These are phyloP conservation scores for Xylariaceae sp. DNA, from an alignment of 2,329 filamentous ascomycete species.

Conservation along the genomic window DNA sequence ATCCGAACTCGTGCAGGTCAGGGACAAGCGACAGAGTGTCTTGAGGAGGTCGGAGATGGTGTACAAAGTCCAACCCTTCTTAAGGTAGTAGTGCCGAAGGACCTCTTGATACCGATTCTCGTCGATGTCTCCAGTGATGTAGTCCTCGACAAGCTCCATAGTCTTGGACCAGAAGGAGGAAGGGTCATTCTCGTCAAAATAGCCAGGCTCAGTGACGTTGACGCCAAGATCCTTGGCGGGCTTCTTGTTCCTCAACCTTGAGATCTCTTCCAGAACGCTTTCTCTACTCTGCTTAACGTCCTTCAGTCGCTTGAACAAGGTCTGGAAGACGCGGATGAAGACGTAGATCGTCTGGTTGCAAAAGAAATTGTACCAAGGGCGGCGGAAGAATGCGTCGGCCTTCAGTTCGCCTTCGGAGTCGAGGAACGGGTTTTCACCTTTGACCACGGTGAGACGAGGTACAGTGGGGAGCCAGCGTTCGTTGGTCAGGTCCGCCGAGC, in stretches of 20 bases:
- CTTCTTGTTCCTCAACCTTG: constrained; percentile 65
- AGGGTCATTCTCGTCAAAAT: constrained; percentile 59
- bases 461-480: constrained; percentile 58
- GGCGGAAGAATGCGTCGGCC: constrained; percentile 72
- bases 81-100: constrained; percentile 83
- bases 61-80: constrained; percentile 88
- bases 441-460: constrained; percentile 47
- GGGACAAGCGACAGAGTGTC: constrained; percentile 70
- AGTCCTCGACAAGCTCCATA: constrained; percentile 77
- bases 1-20: constrained; percentile 78
- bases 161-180: constrained; percentile 81
- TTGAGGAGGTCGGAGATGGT: constrained; percentile 83
- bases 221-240: constrained; percentile 79
- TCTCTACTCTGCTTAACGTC: constrained; percentile 75
- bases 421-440: constrained; percentile 46
- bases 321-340: constrained; percentile 89
- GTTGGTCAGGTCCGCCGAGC: constrained; percentile 54
- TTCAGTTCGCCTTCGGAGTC: constrained; percentile 57
- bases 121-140: constrained; percentile 74
- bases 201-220: constrained; percentile 69
- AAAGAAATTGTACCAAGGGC: constrained; percentile 82
- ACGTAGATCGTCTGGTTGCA: constrained; percentile 87
- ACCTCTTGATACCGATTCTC: constrained; percentile 81
- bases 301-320: constrained; percentile 76
- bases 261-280: constrained; percentile 65